These are phyloP conservation scores for Monosporascus sp. DNA, from an alignment of 2,329 filamentous ascomycete genomes.

Conservation along the genomic window DNA sequence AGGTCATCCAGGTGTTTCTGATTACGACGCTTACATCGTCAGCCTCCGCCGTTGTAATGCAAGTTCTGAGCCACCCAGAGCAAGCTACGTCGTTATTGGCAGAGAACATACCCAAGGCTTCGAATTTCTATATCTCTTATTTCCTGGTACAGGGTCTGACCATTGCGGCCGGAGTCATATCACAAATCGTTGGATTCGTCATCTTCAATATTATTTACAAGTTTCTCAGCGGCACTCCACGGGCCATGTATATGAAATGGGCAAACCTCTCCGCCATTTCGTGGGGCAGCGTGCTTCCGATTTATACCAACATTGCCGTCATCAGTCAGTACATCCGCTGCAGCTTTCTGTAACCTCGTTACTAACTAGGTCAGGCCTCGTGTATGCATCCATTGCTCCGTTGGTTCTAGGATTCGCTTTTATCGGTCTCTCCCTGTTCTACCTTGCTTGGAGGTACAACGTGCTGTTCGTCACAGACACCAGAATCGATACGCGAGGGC, in stretches of 20 bases:
- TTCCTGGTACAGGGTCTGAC: constrained; percentile 88
- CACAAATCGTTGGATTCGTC: constrained; percentile 67
- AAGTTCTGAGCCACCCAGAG: constrained; percentile 59
- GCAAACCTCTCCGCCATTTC: constrained; percentile 65
- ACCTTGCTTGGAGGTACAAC: constrained; percentile 86
- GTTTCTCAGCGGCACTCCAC: constrained; percentile 70
- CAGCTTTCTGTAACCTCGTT: not conserved
- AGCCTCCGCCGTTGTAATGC: constrained; percentile 62
- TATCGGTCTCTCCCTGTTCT: constrained; percentile 73
- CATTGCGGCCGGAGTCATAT: constrained; percentile 66
- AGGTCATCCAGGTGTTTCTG: constrained; percentile 87
- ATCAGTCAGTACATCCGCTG: constrained; percentile 54
- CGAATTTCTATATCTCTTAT: constrained; percentile 94
- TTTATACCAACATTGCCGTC: constrained; percentile 75
- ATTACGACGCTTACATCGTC: constrained; percentile 79
- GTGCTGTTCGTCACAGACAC: constrained; percentile 81
- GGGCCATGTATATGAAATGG: constrained; percentile 77
- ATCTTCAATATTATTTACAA: constrained; percentile 71
- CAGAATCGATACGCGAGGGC: constrained; percentile 78
- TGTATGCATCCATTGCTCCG: constrained; percentile 82
- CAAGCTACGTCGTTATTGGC: constrained; percentile 62
- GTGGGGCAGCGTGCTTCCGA: constrained; percentile 79
- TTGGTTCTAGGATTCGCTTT: constrained; percentile 78
- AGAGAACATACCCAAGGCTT: constrained; percentile 69
- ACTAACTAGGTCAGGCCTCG: constrained; percentile 54